Percentiles rank a stretch among this genome's conserved stretches.
Evolutionary conservation across 208 protist genomes (phyloP).

Genomic region (Wallacemonas sp.): DNA sequence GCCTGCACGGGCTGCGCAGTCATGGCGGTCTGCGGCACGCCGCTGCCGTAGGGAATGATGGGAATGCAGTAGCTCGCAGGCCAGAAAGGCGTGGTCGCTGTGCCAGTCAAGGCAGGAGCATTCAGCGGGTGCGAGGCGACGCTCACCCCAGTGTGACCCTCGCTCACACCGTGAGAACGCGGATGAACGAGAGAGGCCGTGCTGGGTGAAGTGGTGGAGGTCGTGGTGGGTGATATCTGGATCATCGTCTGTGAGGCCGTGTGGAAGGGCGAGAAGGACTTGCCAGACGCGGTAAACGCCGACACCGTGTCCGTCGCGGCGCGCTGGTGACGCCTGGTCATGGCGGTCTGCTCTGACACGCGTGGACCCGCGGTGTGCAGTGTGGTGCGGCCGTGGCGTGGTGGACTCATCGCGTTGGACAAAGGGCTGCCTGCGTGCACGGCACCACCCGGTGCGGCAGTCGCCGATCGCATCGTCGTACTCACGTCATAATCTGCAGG

Average conservation of each 20-base stretch:
- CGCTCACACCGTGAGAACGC: no score
- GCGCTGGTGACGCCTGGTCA: background rate
- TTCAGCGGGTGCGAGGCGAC: background rate
- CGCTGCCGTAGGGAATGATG: constrained; percentile 3
- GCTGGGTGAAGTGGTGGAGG: background rate
- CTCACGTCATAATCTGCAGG: background rate
- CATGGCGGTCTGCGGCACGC: background rate
- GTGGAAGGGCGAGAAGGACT: background rate
- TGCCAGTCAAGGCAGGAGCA: no score
- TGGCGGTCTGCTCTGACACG: no score
- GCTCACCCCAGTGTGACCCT: background rate
- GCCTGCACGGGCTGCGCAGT: no score
- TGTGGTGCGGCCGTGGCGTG: no score
- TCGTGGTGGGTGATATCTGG: background rate
- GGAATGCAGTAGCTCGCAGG: constrained; percentile 11
- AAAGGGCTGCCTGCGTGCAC: no score
- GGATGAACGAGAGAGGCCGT: background rate
- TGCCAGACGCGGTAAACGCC: background rate
- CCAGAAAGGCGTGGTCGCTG: background rate
- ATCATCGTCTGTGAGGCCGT: background rate
- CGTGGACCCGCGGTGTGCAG: no score
- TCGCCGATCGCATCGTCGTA: no score
- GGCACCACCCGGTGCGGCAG: no score
- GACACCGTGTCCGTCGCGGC: background rate
- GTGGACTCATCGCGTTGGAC: no score